A percentile compares a stretch with the other conserved stretches of the same genome.
These are phyloP conservation scores for Massariosphaeria phaeospora DNA, from an alignment of 495 filamentous ascomycete species.

Conservation along the genomic window DNA sequence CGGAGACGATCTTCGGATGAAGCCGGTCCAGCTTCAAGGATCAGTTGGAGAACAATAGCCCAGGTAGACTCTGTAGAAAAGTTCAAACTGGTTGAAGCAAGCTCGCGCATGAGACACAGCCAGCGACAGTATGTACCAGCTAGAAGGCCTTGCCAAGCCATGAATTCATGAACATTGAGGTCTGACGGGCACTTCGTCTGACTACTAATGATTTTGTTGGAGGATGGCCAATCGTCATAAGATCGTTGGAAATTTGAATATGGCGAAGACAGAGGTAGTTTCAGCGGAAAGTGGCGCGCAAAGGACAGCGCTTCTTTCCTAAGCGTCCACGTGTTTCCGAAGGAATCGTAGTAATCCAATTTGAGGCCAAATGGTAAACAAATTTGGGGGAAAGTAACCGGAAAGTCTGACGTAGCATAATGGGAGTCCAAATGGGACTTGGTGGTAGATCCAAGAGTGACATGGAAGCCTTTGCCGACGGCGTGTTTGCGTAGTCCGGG, in stretches of 20 bases:
- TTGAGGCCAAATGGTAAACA: conserved; percentile 34
- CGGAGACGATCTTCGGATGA: conserved; percentile 38
- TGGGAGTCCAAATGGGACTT: conserved; percentile 42
- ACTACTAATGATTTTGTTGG: conserved; percentile 53
- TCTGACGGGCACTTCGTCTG: conserved; percentile 47
- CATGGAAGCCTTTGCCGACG: conserved; percentile 3
- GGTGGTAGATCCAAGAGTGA: conserved; percentile 40
- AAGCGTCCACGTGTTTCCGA: conserved; percentile 18
- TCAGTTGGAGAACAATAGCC: conserved; percentile 43
- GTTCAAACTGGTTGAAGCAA: conserved; percentile 52
- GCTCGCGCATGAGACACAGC: conserved; percentile 48
- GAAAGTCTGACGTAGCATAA: conserved; percentile 35
- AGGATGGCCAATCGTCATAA: conserved; percentile 44
- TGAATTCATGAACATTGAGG: conserved; percentile 49
- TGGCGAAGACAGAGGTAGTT: conserved; percentile 33
- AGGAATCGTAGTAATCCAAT: conserved; percentile 36
- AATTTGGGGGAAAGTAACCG: conserved; percentile 34
- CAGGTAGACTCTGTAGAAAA: conserved; percentile 48
- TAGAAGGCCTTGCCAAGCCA: conserved; percentile 47
- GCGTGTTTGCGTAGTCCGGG: conserved; percentile 20
- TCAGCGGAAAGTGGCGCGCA: conserved; percentile 32
- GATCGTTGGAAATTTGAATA: conserved; percentile 22
- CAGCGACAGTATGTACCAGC: conserved; percentile 47
- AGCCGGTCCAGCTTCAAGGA: conserved; percentile 47
- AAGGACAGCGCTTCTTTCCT: conserved; percentile 34